Evolutionary conservation across 2,329 filamentous ascomycete species (phyloP), one percentile per base, ranked within the genome.

Genomic region (Arachnomyces sp.): DNA sequence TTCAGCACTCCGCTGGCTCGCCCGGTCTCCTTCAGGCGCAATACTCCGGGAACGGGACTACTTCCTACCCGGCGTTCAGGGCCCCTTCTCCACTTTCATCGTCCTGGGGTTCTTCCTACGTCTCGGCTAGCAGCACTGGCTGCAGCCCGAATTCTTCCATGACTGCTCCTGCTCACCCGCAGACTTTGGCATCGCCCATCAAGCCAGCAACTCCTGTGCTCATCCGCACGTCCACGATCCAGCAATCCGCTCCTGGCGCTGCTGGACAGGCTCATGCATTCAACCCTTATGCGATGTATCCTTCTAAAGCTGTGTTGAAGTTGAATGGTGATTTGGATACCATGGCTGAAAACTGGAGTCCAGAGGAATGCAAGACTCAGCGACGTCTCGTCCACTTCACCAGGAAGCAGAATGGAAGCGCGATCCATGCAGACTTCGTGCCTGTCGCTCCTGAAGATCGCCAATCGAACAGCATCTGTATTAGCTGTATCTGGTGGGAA

Each of bases 401-500:
- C 52, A 82, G 92, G 53, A 78, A 77, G 44, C 90, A 96, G 63
- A 74, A 73, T 28, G 88, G 87, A 18, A 89, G 84, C 57, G 86
- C 84, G 3, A 82, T 96, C 41, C 82, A 80, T 28, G 79, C 86
- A 11, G 82, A 74, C 11, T 96, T 96, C 67, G 78, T 82, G 36
- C 72, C 88, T 0, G 81, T 95, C 34, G 74, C 84, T 12, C 78
- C 80, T 11, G 85, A 87, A 54, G 85, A 95, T 46, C 79, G 88
- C 15, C 78, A 82, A 1, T 78, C 82, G 2, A 85, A 90, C 66
- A 88, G 84, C 65, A 90, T 93, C 45, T 95, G 88, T 66, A 86
- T 98, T 59, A 95, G 89, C 64, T 98, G 92, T 70, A 98, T 98
- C 56, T 89, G 82, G 72, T 98, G 92, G 92, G 83, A 83, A 43